A percentile compares a stretch with the other conserved stretches of the same genome.
phyloP scores from a whole-genome alignment of 2,329 filamentous ascomycete species.

The Talaromyces marneffei region DNA sequence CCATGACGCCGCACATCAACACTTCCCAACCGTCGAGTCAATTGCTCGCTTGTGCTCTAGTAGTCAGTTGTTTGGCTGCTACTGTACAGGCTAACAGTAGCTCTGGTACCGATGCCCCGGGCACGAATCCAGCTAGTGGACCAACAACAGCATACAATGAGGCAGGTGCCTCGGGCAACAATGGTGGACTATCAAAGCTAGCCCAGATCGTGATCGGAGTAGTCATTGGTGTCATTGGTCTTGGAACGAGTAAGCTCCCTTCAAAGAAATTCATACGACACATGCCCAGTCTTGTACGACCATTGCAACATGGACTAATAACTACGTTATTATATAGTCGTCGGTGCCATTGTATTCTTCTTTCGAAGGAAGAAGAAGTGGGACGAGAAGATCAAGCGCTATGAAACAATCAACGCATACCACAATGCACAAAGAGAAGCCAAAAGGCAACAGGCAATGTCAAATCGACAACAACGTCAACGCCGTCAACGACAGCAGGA shows the following conservation, averaged over 20 bases:
- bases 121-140: background rate
- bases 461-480: constrained; percentile 9
- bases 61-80: constrained; percentile 3
- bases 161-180: constrained; percentile 13
- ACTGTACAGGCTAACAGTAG: constrained; percentile 5
- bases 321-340: constrained; percentile 17
- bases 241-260: constrained; percentile 22
- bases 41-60: constrained; percentile 4
- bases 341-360: constrained; percentile 21
- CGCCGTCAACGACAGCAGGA: constrained; percentile 2
- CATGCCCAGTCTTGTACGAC: background rate
- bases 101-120: constrained; percentile 13
- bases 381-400: constrained; percentile 19
- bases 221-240: constrained; percentile 24
- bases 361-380: constrained; percentile 22
- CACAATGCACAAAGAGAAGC: background rate
- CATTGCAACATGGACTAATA: background rate
- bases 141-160: constrained; percentile 9
- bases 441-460: constrained; percentile 5
- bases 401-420: constrained; percentile 17
- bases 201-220: constrained; percentile 25
- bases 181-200: constrained; percentile 13
- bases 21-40: background rate
- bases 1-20: constrained; percentile 5
- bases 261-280: background rate